phyloP scores from a whole-genome alignment of 768 basidiomycete species.

The Termitomyces sp. region DNA sequence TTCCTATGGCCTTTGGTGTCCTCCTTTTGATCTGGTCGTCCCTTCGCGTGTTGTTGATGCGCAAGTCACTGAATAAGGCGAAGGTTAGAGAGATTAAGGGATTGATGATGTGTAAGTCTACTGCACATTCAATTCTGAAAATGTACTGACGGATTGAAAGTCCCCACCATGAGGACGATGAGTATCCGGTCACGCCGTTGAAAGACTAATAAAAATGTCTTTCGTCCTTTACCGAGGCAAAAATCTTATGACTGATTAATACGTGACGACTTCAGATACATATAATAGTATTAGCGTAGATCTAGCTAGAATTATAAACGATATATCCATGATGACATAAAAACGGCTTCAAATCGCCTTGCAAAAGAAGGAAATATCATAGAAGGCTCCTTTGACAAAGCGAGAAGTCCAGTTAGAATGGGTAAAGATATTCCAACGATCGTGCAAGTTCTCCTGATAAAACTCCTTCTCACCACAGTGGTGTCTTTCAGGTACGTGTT shows the following conservation, averaged over 20 bases:
- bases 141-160: constrained; percentile 21
- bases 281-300: not conserved
- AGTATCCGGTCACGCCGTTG: constrained; percentile 43
- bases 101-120: constrained; percentile 63
- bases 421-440: constrained; percentile 38
- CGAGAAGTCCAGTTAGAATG: constrained; percentile 49
- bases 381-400: constrained; percentile 52
- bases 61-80: constrained; percentile 48
- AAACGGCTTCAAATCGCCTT: constrained; percentile 47
- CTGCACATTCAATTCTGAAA: not conserved
- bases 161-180: constrained; percentile 63
- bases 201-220: not conserved
- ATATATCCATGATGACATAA: constrained; percentile 41
- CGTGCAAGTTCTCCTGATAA: constrained; percentile 20
- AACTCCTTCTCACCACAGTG: constrained; percentile 11
- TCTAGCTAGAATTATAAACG: constrained; percentile 31
- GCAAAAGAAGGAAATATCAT: constrained; percentile 47
- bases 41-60: constrained; percentile 49
- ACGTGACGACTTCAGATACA: not conserved
- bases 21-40: constrained; percentile 54
- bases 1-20: constrained; percentile 54
- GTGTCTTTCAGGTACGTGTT: constrained; percentile 36
- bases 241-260: not conserved
- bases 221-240: not conserved
- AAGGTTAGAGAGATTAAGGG: constrained; percentile 63